These are phyloP conservation scores for Phyllosticta capitalensis DNA, from an alignment of 2,329 filamentous ascomycete species.

Conservation along the genomic window DNA sequence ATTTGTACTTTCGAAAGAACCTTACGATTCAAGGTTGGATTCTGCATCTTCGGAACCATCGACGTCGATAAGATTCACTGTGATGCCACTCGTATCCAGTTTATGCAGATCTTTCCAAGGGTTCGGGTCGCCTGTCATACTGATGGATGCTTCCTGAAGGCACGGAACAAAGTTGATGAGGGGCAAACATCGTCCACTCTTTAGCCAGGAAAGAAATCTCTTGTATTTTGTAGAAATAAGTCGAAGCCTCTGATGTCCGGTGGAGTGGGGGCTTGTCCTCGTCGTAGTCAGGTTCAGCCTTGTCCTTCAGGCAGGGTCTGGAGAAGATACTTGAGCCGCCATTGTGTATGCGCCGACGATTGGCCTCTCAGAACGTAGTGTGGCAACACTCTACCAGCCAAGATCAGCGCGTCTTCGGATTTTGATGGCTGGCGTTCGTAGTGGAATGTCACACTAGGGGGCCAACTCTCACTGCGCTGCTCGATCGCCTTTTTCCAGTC, in stretches of 20 bases:
- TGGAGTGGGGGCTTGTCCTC: not conserved
- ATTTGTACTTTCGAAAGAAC: not conserved
- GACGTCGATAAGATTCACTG: not conserved
- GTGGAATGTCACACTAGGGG: not conserved
- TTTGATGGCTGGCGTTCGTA: not conserved
- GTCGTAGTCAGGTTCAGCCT: too few relatives aligned
- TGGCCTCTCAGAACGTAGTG: not conserved
- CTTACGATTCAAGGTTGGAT: too few relatives aligned
- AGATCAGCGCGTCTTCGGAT: not conserved
- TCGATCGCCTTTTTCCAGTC: not conserved
- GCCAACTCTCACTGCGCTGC: not conserved
- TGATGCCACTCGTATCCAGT: not conserved
- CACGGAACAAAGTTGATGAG: not conserved
- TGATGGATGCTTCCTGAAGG: not conserved
- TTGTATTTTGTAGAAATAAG: not conserved
- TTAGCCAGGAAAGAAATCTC: not conserved
- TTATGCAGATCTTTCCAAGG: not conserved
- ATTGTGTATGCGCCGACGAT: not conserved
- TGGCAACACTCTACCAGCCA: not conserved
- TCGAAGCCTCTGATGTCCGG: not conserved
- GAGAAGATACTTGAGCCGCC: too few relatives aligned
- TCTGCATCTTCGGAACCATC: not conserved
- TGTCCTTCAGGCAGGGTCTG: not conserved
- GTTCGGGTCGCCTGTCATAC: not conserved
- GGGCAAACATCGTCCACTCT: not conserved